Percentiles rank a stretch among this genome's conserved stretches.
Conservation (phyloP, 176 grass and related monocot genomes). For the Tillandsia leiboldiana region DNA sequence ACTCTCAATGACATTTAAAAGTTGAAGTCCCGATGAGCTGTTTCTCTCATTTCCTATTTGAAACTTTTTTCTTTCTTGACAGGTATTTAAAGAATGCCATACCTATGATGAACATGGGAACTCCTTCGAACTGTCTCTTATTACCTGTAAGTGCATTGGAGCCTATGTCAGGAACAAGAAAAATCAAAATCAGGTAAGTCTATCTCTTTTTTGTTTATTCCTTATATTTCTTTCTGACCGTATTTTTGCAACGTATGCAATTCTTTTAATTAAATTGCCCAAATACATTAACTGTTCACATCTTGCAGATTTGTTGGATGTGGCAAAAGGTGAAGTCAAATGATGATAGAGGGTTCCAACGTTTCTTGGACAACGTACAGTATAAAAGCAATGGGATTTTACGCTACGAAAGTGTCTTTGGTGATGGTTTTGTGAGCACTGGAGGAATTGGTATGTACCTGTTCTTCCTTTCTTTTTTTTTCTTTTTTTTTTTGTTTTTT, state of each 20-base stretch:
- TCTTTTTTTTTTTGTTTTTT: not conserved
- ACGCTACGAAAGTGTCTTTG: conserved; percentile 86
- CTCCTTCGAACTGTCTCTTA: conserved; percentile 68
- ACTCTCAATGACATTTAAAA: not conserved
- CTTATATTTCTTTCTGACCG: not conserved
- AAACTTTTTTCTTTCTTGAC: not conserved
- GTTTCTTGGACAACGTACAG: conserved; percentile 91
- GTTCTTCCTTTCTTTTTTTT: not conserved
- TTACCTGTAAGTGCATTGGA: conserved; percentile 80
- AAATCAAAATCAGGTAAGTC: conserved; percentile 88
- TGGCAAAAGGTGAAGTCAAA: conserved; percentile 76
- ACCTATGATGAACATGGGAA: conserved; percentile 48
- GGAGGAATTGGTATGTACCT: conserved; percentile 58
- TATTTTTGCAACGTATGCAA: conserved; percentile 1
- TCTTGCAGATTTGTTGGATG: conserved; percentile 81
- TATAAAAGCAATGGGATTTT: conserved; percentile 91
- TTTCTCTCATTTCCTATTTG: not conserved
- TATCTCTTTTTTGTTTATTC: not conserved
- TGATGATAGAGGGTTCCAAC: conserved; percentile 79
- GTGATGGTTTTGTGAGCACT: conserved; percentile 90
- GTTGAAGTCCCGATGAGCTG: not conserved
- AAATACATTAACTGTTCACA: conserved; percentile 3
- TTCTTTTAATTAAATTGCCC: conserved; percentile 3
- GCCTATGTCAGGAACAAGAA: conserved; percentile 96
- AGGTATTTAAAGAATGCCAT: conserved; percentile 87